Percentiles rank a stretch among this genome's conserved stretches.
phyloP scores from a whole-genome alignment of 768 basidiomycete genomes.

The Mycena latifolia region DNA sequence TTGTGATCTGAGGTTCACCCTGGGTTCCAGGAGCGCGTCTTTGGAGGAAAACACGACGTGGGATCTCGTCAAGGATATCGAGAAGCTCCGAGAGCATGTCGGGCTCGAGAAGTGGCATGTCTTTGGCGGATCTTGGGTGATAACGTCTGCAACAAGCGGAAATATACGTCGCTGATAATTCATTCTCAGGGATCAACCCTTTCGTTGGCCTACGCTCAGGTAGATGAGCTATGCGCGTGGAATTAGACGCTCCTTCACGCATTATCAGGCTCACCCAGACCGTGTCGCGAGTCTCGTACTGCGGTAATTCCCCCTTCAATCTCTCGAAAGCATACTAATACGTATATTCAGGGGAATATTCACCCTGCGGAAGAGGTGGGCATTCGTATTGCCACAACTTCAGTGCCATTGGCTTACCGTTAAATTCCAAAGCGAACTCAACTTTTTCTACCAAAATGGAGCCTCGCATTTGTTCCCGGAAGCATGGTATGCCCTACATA shows the following conservation, averaged over 20 bases:
- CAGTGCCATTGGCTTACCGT: background rate
- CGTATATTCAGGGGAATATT: constrained; percentile 80
- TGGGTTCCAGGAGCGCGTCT: constrained; percentile 68
- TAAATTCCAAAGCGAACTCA: constrained; percentile 68
- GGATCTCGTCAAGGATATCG: constrained; percentile 93
- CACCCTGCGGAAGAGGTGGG: constrained; percentile 81
- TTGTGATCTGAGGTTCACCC: background rate
- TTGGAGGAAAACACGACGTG: constrained; percentile 93
- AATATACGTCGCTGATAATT: background rate
- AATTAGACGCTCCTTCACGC: background rate
- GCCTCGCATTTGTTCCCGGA: constrained; percentile 87
- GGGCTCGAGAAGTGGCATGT: constrained; percentile 91
- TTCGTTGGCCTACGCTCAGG: constrained; percentile 88
- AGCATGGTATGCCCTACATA: constrained; percentile 71
- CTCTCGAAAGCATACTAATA: background rate
- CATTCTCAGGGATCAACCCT: constrained; percentile 82
- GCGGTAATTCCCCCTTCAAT: constrained; percentile 55
- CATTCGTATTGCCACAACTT: background rate
- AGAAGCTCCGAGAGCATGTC: constrained; percentile 82
- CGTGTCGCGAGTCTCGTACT: constrained; percentile 84
- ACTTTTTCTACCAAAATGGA: constrained; percentile 94
- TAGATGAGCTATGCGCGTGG: constrained; percentile 38
- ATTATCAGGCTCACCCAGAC: constrained; percentile 74
- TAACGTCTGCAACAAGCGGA: constrained; percentile 31
- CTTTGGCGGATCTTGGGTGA: constrained; percentile 94